Base-by-base conservation (phyloP, 2,329 filamentous ascomycete species). In the Aureobasidium melanogenum region DNA sequence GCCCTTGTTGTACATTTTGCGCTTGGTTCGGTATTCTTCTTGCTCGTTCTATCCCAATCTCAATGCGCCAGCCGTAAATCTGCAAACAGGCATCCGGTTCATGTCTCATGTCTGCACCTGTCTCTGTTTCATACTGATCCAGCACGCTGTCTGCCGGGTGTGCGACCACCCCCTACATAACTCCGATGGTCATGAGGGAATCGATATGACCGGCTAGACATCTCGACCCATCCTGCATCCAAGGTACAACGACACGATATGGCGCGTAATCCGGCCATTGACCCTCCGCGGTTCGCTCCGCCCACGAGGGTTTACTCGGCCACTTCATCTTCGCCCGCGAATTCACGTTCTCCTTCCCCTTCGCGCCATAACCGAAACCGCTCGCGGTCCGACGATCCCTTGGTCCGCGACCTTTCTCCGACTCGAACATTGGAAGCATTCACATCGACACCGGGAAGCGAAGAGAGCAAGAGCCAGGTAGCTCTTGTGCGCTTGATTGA, bases 371-470 rank as follows among this genome's bases (percentile, higher is more conserved):
- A 64, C 51, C 62, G 68, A 38, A 68, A 69, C 56, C 62, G 64
- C 51, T 56, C 63, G 5, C 51, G 54, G 10, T 47, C 59, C n/a
- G 54, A 56, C 39, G 72, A 74, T 52, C 67, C 70, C 17, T 77
- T 89, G 39, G 77, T 89, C 62, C 75, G 80, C 63, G 80, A 83
- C 67, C 77, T 89, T 30, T 80, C 82, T 4, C 87, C 87, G 1
- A 75, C 81, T 39, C 80, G 80, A 30, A 85, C 82, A 28, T 76
- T 88, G 63, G 80, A 85, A 63, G 81, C 84, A 17, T 80, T 89
- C 66, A 78, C 80, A 81, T 22, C 78, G 76, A 69, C 69, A 32
- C 59, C 66, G 14, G 57, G 56, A 28, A 38, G 32, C 34, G 47
- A 50, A 30, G 51, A 34, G 36, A 59, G 52, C 36, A 62, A 63